Base-by-base conservation (phyloP, 2,329 filamentous ascomycete genomes). In the Coniella lustricola region DNA sequence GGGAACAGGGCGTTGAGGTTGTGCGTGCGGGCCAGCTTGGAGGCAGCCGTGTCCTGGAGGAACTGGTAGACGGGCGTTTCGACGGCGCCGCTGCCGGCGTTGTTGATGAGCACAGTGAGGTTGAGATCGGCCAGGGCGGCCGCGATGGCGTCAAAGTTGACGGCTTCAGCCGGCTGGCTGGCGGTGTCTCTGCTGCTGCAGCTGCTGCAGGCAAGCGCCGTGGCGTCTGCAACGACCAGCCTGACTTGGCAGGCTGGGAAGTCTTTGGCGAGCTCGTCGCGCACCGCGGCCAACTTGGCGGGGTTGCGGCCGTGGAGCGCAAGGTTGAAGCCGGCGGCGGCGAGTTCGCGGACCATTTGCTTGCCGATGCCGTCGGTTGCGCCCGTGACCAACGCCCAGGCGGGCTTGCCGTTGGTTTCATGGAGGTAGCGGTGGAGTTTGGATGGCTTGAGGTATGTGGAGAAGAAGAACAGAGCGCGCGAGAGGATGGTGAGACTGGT, bases 21-120 rank as follows among this genome's bases (percentile, higher is more conserved):
- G 47, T 77, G 61, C 20, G 69, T 65, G n/a, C 53, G 53, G 48
- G 70, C 62, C 49, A 75, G 60, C 29, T 72, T 62, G 0, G 62
- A 55, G 14, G 61, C 57, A 0, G 64, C 59, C 10, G 62, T 62
- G 2, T 67, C 57, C 12, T 65, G 59, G 4, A 77, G 58, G 2
- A 64, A 54, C 3, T 58, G 59, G 49, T 65, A 74, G 1, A 57
- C 51, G 3, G 62, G 59, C 48, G 62, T 44, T 12, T 53, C 46
- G 3, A 55, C 47, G 4, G 56, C 60, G 10, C 73, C 73, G 17
- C 77, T 77, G 0, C 25, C 25, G 25, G 76, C 71, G 58, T 81
- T 81, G 62, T 81, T 81, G 56, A 82, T 60, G 20, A 82, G 62
- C 2, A 81, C 62, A 1, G 71, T 77, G 29, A 82, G 61, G 51